phyloP scores from a whole-genome alignment of 2,329 filamentous ascomycete species.

The Fusarium oxysporum region DNA sequence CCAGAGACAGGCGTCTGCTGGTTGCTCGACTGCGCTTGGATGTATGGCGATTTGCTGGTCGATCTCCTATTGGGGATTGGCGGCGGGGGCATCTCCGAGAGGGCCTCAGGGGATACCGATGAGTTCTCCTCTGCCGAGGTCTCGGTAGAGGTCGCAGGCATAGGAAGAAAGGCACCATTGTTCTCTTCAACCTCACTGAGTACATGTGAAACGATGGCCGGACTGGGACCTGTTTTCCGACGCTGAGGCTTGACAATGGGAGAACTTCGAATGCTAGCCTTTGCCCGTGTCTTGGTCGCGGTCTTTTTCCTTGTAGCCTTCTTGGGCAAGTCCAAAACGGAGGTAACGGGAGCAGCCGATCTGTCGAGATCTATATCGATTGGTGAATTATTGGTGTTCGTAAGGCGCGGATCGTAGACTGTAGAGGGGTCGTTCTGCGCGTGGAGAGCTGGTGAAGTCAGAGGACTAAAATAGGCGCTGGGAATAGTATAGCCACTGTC shows the following conservation, averaged over 20 bases:
- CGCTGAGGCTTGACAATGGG: conserved; percentile 77
- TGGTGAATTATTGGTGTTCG: conserved; percentile 61
- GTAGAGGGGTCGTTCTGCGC: conserved; percentile 55
- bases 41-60: conserved; percentile 74
- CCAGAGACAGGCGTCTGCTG: conserved; percentile 41
- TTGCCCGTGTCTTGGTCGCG: conserved; percentile 62
- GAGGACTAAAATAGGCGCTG: conserved; percentile 82
- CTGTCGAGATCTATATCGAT: conserved; percentile 68
- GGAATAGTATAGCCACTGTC: conserved; percentile 71
- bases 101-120: conserved; percentile 72
- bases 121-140: conserved; percentile 71
- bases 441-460: conserved; percentile 83
- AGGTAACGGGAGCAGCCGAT: conserved; percentile 48
- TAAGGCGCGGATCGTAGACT: conserved; percentile 45
- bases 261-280: conserved; percentile 72
- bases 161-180: conserved; percentile 51
- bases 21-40: conserved; percentile 64
- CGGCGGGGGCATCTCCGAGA: conserved; percentile 75
- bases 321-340: conserved; percentile 62
- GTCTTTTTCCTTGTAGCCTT: conserved; percentile 63
- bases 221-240: conserved; percentile 64
- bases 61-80: conserved; percentile 75
- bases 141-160: conserved; percentile 58
- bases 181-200: conserved; percentile 64
- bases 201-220: conserved; percentile 66